These are phyloP conservation scores for Cytospora mali DNA, from an alignment of 2,329 filamentous ascomycete genomes.

Conservation along the genomic window DNA sequence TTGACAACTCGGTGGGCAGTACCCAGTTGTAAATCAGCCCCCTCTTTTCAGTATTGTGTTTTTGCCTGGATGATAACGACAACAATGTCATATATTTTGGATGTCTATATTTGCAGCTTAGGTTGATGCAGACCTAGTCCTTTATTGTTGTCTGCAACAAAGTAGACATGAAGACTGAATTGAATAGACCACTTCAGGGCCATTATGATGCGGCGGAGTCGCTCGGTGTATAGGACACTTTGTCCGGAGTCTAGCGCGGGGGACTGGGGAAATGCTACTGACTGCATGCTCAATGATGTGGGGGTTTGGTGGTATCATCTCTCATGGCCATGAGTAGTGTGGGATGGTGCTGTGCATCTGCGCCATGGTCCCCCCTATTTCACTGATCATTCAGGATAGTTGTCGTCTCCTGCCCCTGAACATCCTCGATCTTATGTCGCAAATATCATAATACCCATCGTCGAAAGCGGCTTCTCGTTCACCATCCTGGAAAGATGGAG, in stretches of 20 bases:
- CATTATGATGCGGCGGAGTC: no score
- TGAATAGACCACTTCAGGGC: background rate
- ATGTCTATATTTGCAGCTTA: no score
- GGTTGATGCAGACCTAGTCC: no score
- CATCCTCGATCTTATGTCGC: background rate
- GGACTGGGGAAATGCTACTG: background rate
- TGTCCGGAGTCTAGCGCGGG: background rate
- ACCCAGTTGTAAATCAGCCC: no score
- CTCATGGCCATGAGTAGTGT: no score
- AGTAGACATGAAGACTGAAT: background rate
- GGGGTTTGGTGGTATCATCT: no score
- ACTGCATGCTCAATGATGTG: background rate
- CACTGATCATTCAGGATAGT: background rate
- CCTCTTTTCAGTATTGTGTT: no score
- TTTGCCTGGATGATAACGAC: no score
- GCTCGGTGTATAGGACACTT: background rate
- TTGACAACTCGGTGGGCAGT: background rate
- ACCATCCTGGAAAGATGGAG: constrained; percentile 14
- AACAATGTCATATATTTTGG: no score
- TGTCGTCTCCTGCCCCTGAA: background rate
- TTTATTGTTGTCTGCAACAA: no score
- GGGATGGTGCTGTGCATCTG: no score
- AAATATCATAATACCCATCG: background rate
- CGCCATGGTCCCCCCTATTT: background rate
- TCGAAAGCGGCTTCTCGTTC: background rate